Conservation (phyloP, 2,329 filamentous ascomycete species). For the Aureobasidium sp. region DNA sequence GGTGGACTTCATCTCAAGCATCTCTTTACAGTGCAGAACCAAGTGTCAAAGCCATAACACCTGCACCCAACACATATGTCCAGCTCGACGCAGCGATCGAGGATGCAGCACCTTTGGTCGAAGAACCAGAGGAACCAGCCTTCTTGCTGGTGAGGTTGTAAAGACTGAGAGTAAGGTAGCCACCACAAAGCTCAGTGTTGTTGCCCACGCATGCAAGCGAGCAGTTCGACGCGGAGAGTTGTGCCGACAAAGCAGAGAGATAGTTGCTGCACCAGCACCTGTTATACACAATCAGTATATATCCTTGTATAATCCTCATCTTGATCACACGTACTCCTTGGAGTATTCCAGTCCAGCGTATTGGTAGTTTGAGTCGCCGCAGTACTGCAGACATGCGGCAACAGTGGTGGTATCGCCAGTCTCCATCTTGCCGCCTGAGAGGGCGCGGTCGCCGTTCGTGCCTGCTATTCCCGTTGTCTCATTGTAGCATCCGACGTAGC, state of each 20-base stretch:
- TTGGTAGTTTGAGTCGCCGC: constrained; percentile 33
- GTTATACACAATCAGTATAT: neutral
- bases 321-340: constrained; percentile 36
- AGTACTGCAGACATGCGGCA: constrained; percentile 46
- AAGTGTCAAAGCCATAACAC: constrained; percentile 3
- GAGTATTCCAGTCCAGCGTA: constrained; percentile 51
- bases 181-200: constrained; percentile 47
- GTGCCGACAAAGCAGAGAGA: constrained; percentile 42
- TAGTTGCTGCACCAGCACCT: constrained; percentile 51
- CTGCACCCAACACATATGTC: neutral
- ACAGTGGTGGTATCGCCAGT: constrained; percentile 45
- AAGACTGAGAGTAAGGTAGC: constrained; percentile 33
- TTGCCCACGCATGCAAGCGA: constrained; percentile 50
- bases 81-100: neutral
- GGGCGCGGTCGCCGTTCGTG: constrained; percentile 39
- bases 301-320: neutral
- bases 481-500: constrained; percentile 53
- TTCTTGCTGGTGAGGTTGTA: constrained; percentile 25
- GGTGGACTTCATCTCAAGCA: neutral
- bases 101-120: neutral
- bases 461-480: constrained; percentile 42
- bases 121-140: neutral
- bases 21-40: constrained; percentile 6
- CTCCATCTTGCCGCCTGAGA: constrained; percentile 38
- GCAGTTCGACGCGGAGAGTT: constrained; percentile 44